Base-by-base conservation (phyloP, 1,284 basidiomycete genomes). In the Sanguinoderma infundibulare region DNA sequence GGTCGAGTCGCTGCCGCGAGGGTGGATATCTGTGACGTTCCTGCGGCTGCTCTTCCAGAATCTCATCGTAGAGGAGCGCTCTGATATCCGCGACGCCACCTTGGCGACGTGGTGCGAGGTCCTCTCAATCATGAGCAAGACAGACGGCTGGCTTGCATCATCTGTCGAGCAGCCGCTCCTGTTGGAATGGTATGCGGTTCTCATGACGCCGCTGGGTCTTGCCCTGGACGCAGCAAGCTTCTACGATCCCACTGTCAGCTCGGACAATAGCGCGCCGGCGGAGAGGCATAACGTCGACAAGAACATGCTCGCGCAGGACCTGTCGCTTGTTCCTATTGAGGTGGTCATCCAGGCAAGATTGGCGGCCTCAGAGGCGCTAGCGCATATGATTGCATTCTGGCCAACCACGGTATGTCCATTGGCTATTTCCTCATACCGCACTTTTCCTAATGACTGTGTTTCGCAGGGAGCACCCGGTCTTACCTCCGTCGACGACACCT, bases 241-340 rank as follows among this genome's bases (percentile, higher is more conserved):
- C 73, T 92, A 90, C 74, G 82, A 84, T 54, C 87, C 91, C 2
- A 77, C 79, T 12, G 73, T 83, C 22, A 72, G 79, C 30, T 75
- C 77, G 38, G 79, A 83, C 58, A 56, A 58, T 15, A 81, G 81
- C 15, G 74, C 72, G 22, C 77, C 78, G 3, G 77, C 82, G 4
- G 90, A 94, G 71, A 83, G 88, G 35, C 93, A 99, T 74, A 97
- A 98, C 69, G 93, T 99, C 30, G 98, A 99, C 80, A 98, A 96
- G 81, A 93, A 92, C 61, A 96, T 99, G 87, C 82, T 98, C 51
- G 83, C 87, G 0, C 96, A 98, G 72, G 98, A 99, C 73, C 79
- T 97, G 56, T 87, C 93, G 0, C 81, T 99, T 22, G 83, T 99
- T 28, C 83, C 91, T 7, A 79, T 86, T 15, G 96, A 98, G 70